Percentiles rank a stretch among this genome's conserved stretches.
Conservation (phyloP, 176 grass and related monocot species). For the Hordeum vulgare region DNA sequence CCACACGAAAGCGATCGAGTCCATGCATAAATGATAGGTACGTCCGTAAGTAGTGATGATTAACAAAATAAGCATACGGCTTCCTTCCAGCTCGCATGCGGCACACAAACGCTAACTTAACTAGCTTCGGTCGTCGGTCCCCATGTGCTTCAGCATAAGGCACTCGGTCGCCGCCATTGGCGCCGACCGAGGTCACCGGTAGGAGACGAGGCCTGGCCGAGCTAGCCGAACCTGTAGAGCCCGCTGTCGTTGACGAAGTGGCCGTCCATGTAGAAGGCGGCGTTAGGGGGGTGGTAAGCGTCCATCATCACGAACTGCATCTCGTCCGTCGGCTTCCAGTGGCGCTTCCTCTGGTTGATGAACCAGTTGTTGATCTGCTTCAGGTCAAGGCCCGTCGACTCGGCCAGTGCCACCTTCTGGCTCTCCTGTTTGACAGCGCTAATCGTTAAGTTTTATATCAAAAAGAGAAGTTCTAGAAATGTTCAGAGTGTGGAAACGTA, state of each 20-base stretch:
- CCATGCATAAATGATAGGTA: slow-evolving; percentile 9
- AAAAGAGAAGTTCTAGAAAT: background rate
- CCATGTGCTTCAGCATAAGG: background rate
- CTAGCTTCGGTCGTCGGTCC: background rate
- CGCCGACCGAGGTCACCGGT: background rate
- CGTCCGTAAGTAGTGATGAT: background rate
- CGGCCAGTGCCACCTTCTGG: slow-evolving; percentile 71
- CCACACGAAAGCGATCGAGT: slow-evolving; percentile 20
- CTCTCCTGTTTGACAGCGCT: slow-evolving; percentile 44
- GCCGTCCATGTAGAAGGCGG: slow-evolving; percentile 79
- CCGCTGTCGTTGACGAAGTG: slow-evolving; percentile 57
- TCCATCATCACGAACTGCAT: slow-evolving; percentile 98
- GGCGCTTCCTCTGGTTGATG: slow-evolving; percentile 97
- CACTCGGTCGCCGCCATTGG: background rate
- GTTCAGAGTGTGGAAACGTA: background rate
- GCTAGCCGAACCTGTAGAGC: slow-evolving; percentile 52
- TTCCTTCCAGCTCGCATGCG: background rate
- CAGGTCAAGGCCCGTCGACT: slow-evolving; percentile 78
- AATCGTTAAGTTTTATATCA: background rate
- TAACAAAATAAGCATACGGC: slow-evolving; percentile 24
- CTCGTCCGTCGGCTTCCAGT: slow-evolving; percentile 91
- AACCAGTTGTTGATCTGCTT: slow-evolving; percentile 99
- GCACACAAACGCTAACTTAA: background rate
- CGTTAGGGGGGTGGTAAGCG: slow-evolving; percentile 44
- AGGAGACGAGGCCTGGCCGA: background rate